Evolutionary conservation across 306 rosid genomes (phyloP), one percentile per base, ranked within the genome.

Genomic region (Astragalus membranaceus): DNA sequence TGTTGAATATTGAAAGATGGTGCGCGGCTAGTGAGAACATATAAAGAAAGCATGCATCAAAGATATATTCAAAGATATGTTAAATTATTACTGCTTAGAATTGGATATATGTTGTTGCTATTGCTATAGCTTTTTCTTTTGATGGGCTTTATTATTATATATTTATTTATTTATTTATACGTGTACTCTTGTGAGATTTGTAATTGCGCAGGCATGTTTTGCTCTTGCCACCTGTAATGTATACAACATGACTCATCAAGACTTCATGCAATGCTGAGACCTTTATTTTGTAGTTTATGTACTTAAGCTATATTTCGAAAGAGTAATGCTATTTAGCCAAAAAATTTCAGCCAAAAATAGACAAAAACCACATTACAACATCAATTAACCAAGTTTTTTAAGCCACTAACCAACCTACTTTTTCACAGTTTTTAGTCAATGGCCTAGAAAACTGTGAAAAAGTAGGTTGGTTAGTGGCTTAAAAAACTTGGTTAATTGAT

Each of bases 171-270:
- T 6, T 2, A 5, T 20, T 4, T 32, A 64, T 47, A 71, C 84
- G 84, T 75, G 84, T 61, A 9, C 20, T 55, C 0, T 23, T 37
- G 7, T 48, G 23, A 67, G 58, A 14, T 37, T 30, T 48, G 43
- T 12, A 51, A 57, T 7, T 66, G 49, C 39, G 66, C 74, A 20
- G 67, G 79, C 79, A 55, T 16, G 46, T 10, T 47, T 2, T 52
- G 20, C 10, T 52, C 20, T 49, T 79, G 84, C 71, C 84, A 79
- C 6, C 55, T 75, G 59, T 20, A 12, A 16, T 30, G 48, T 12
- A 3, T 10, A 8, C 46, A 10, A 5, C 15, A 48, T 79, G 81
- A 72, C 72, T 67, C 84, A 64, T 57, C 70, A 10, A 46, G 30
- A 12, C 3, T 20, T 12, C 72, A 20, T 59, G 10, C n/a, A 36